phyloP scores from a whole-genome alignment of 495 filamentous ascomycete genomes.

The Penicillium silybi region DNA sequence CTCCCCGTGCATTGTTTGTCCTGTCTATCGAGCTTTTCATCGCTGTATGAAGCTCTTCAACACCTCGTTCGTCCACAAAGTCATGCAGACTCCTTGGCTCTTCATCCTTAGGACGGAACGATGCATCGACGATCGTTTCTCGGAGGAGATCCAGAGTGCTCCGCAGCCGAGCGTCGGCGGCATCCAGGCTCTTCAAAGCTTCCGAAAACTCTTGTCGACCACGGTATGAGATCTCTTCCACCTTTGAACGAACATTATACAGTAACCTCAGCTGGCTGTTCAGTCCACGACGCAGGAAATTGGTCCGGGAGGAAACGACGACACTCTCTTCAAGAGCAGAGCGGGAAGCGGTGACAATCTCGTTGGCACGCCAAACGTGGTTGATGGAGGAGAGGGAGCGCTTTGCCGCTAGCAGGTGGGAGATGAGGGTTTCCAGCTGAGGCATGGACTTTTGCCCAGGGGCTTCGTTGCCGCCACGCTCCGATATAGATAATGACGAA shows the following conservation, averaged over 20 bases:
- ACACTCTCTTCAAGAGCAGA: constrained; percentile 75
- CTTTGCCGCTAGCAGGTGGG: constrained; percentile 83
- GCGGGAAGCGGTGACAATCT: constrained; percentile 75
- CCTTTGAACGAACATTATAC: constrained; percentile 60
- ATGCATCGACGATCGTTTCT: constrained; percentile 66
- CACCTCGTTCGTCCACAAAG: constrained; percentile 80
- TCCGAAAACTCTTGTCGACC: constrained; percentile 56
- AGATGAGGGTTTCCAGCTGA: constrained; percentile 67
- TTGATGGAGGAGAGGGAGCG: constrained; percentile 81
- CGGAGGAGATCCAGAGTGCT: constrained; percentile 66
- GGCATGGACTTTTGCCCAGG: constrained; percentile 23
- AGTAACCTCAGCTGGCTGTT: constrained; percentile 68
- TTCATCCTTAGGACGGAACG: constrained; percentile 67
- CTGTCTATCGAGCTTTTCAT: constrained; percentile 66
- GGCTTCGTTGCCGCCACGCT: not conserved
- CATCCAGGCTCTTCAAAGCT: constrained; percentile 68
- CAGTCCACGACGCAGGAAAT: constrained; percentile 70
- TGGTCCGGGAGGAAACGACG: constrained; percentile 69
- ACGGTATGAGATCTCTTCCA: constrained; percentile 49
- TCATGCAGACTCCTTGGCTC: constrained; percentile 71
- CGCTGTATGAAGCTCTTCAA: constrained; percentile 61
- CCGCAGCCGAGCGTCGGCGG: constrained; percentile 65
- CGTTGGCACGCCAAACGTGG: constrained; percentile 82
- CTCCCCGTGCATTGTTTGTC: constrained; percentile 53
- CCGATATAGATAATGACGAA: not conserved